Evolutionary conservation across 495 filamentous ascomycete genomes (phyloP), one percentile per base, ranked within the genome.

Genomic region (Aspergillus haitiensis): DNA sequence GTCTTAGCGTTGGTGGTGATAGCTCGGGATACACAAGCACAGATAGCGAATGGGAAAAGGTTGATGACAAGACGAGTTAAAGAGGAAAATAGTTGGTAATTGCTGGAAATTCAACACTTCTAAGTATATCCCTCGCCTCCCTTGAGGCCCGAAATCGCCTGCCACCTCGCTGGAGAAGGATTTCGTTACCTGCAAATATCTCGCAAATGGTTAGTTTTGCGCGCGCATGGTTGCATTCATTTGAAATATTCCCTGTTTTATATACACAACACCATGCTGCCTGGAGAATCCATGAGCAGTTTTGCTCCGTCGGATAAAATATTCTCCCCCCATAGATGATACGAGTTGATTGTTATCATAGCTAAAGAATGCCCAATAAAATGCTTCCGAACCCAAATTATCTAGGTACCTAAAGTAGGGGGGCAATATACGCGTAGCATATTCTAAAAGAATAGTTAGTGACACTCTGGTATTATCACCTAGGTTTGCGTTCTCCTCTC

Each of bases 31-130:
- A 83, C 64, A 66, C 72, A 34, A 82, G 80, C 63, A 82, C 80
- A 2, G 81, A 83, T 68, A 82, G 80, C 48, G 81, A 83, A 58
- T 83, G 81, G 81, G 81, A 82, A 68, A 83, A 79, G 62, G 73
- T 83, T 36, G 80, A 82, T 45, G 75, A 75, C 37, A 71, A 70
- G 54, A 68, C 64, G 39, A 57, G 50, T 7, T 67, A 56, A 58
- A 9, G 15, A 42, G 6, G 15, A 18, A 16, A 7, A 7, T 15
- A 15, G 5, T 5, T 35, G 11, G 27, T 27, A 27, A 27, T 27
- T 27, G 21, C 21, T 27, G 21, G 21, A 27, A 27, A 27, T 27
- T 27, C 21, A 27, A 27, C 21, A 27, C 21, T 27, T 27, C 21
- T 27, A 27, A 27, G 21, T 27, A 27, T 27, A 27, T 27, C 21